Evolutionary conservation across 495 filamentous ascomycete species (phyloP).

Genomic region (Penicillium pulvis): DNA sequence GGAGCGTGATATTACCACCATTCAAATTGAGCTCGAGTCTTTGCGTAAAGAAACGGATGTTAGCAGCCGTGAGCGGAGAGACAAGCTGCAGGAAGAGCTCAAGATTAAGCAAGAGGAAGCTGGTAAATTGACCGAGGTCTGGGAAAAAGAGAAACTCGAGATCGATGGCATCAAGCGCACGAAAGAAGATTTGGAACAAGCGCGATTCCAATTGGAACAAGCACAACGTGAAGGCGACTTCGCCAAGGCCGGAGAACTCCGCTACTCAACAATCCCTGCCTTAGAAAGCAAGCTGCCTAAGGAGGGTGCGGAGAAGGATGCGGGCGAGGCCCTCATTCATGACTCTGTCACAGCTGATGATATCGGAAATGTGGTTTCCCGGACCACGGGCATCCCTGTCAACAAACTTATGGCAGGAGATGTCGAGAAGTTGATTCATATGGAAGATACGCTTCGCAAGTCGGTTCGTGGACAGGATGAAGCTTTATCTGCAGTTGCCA

Average conservation of each 20-base stretch:
- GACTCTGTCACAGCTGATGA: slow-evolving; percentile 93
- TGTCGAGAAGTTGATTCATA: slow-evolving; percentile 86
- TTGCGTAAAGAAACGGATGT: slow-evolving; percentile 92
- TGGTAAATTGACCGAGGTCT: slow-evolving; percentile 66
- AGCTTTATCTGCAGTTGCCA: slow-evolving; percentile 84
- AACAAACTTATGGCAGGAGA: slow-evolving; percentile 90
- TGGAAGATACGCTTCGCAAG: slow-evolving; percentile 87
- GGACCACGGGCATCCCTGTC: slow-evolving; percentile 89
- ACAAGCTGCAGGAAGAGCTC: slow-evolving; percentile 75
- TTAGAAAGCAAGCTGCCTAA: slow-evolving; percentile 79
- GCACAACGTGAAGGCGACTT: slow-evolving; percentile 93
- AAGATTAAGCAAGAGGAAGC: slow-evolving; percentile 74
- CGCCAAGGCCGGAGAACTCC: slow-evolving; percentile 79
- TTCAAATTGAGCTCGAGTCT: slow-evolving; percentile 96
- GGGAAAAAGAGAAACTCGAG: slow-evolving; percentile 87
- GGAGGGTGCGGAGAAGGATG: slow-evolving; percentile 58
- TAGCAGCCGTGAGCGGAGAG: slow-evolving; percentile 81
- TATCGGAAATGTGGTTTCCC: slow-evolving; percentile 87
- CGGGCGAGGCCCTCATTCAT: slow-evolving; percentile 68
- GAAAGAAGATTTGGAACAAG: slow-evolving; percentile 82
- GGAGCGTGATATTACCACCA: slow-evolving; percentile 93
- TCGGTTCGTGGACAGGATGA: slow-evolving; percentile 93
- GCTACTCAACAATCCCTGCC: slow-evolving; percentile 81
- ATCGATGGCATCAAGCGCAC: slow-evolving; percentile 83
- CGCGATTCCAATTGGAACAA: slow-evolving; percentile 79